Evolutionary conservation across 192 early-diverging fungal species (phyloP).

Genomic region (Pilaira anomala): DNA sequence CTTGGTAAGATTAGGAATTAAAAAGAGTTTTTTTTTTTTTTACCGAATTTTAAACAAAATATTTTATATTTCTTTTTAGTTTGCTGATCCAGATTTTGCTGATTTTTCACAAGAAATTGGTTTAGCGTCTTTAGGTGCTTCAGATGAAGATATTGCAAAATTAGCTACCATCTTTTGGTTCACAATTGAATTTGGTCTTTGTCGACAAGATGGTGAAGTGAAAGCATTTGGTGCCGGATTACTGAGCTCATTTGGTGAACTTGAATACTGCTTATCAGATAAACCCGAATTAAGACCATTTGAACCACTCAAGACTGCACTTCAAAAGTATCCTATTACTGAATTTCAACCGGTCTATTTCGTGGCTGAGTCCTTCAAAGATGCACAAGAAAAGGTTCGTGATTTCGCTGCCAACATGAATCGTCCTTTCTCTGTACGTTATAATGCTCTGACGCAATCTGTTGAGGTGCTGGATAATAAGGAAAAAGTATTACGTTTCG

Average conservation of each 20-base stretch:
- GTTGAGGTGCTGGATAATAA: conserved; percentile 88
- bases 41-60: not conserved
- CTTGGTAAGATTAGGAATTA: too few species aligned
- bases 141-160: conserved; percentile 88
- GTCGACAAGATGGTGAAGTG: conserved; percentile 63
- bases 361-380: conserved; percentile 91
- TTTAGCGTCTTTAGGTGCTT: conserved; percentile 86
- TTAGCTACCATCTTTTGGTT: conserved; percentile 92
- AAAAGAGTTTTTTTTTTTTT: not conserved
- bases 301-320: conserved; percentile 73
- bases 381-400: conserved; percentile 87
- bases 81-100: conserved; percentile 87
- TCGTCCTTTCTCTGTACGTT: conserved; percentile 87
- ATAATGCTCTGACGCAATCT: conserved; percentile 88
- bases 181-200: conserved; percentile 92
- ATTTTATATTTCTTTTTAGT: conserved; percentile 37
- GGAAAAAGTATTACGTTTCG: conserved; percentile 81
- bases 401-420: conserved; percentile 74
- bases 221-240: conserved; percentile 92
- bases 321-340: conserved; percentile 83
- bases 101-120: conserved; percentile 95
- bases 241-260: conserved; percentile 92
- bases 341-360: conserved; percentile 95
- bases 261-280: conserved; percentile 82
- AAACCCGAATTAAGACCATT: conserved; percentile 80